Evolutionary conservation across 1,139 yeast genomes (phyloP).

Genomic region (Saccharomyces uvarum): DNA sequence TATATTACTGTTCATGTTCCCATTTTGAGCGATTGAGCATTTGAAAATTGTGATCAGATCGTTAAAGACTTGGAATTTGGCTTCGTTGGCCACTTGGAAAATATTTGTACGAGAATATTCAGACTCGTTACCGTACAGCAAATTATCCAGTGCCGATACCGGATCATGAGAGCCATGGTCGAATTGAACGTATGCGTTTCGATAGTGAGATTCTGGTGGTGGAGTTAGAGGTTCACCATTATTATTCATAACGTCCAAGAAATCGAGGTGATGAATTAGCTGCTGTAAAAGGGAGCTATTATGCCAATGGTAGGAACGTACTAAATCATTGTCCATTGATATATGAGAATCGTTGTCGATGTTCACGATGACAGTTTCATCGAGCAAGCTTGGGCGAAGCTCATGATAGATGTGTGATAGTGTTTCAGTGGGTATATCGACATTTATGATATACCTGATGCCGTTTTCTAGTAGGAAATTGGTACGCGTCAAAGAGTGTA

Average conservation of each 20-base stretch:
- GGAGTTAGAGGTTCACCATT: background rate
- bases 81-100: conserved; percentile 16
- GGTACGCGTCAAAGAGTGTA: conserved; percentile 31
- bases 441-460: conserved; percentile 23
- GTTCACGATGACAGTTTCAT: conserved; percentile 20
- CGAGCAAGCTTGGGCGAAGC: conserved; percentile 16
- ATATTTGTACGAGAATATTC: conserved; percentile 16
- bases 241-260: background rate
- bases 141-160: conserved; percentile 8
- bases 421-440: conserved; percentile 22
- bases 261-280: background rate
- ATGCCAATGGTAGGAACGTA: conserved; percentile 9
- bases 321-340: conserved; percentile 13
- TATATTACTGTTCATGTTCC: conserved; percentile 16
- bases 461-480: conserved; percentile 22
- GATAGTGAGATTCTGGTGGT: background rate
- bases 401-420: conserved; percentile 26
- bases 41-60: conserved; percentile 26
- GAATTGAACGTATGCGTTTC: conserved; percentile 1
- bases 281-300: conserved; percentile 12
- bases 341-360: conserved; percentile 12
- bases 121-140: conserved; percentile 12
- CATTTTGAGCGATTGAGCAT: conserved; percentile 2
- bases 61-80: conserved; percentile 23
- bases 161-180: conserved; percentile 4